A percentile compares a stretch with the other conserved stretches of the same genome.
These are phyloP conservation scores for Epichloe amarillans DNA, from an alignment of 2,329 filamentous ascomycete species.

Conservation along the genomic window DNA sequence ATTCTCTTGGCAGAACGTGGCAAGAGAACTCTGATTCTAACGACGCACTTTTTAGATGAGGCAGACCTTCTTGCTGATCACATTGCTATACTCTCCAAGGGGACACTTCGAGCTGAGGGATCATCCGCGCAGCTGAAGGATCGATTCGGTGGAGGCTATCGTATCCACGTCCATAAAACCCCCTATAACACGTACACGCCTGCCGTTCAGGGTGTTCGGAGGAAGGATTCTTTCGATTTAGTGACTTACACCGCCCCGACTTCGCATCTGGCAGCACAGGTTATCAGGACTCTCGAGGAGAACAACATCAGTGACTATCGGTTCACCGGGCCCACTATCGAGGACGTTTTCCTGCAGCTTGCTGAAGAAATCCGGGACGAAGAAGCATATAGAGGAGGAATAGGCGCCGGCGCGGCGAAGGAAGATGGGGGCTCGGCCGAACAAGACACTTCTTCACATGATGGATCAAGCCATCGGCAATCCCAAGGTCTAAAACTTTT, in stretches of 20 bases:
- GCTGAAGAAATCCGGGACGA: conserved; percentile 64
- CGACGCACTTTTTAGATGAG: conserved; percentile 89
- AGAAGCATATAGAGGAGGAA: conserved; percentile 15
- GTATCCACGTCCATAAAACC: conserved; percentile 58
- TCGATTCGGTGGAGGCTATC: conserved; percentile 68
- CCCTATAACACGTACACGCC: conserved; percentile 32
- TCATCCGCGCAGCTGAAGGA: conserved; percentile 81
- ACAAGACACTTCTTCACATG: conserved; percentile 12
- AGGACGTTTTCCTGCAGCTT: conserved; percentile 80
- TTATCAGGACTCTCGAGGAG: conserved; percentile 56
- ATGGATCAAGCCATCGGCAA: conserved; percentile 7
- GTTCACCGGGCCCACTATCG: conserved; percentile 78
- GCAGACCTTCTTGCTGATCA: conserved; percentile 81
- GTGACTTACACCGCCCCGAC: conserved; percentile 59
- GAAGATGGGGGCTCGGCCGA: conserved; percentile 12
- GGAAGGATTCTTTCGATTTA: conserved; percentile 53
- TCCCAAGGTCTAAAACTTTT: conserved; percentile 39
- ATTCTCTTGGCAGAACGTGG: conserved; percentile 79
- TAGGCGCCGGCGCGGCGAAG: conserved; percentile 9
- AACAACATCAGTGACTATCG: conserved; percentile 63
- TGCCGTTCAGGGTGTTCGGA: conserved; percentile 40
- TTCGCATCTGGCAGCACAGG: conserved; percentile 55
- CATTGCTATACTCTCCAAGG: conserved; percentile 78
- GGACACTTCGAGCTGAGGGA: conserved; percentile 66
- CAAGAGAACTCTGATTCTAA: conserved; percentile 68